Percentiles rank a stretch among this genome's conserved stretches.
Evolutionary conservation across 2,329 filamentous ascomycete species (phyloP).

Genomic region (Tolypocladium tundrense): DNA sequence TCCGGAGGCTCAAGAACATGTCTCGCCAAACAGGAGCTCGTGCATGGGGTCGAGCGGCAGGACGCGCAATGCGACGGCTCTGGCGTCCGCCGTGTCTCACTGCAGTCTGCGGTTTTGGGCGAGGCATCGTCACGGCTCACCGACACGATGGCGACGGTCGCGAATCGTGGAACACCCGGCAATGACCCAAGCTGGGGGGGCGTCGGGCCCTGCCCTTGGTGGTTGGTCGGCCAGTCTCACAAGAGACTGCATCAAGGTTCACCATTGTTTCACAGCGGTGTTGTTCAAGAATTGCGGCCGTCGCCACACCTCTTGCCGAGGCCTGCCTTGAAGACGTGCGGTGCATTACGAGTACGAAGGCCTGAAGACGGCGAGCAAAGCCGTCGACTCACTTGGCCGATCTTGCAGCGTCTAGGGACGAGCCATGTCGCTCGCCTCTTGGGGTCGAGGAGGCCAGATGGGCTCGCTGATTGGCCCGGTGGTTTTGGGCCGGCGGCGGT

Average conservation of each 20-base stretch:
- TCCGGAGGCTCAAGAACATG: background rate
- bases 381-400: background rate
- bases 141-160: background rate
- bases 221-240: background rate
- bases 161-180: no score
- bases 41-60: background rate
- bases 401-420: background rate
- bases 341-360: background rate
- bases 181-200: background rate
- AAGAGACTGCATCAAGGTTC: background rate
- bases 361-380: background rate
- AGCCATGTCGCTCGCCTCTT: background rate
- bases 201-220: background rate
- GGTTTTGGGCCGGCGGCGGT: conserved; percentile 14
- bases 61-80: background rate
- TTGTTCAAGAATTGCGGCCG: background rate
- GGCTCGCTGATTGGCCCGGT: conserved; percentile 12
- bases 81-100: background rate
- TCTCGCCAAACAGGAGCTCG: background rate
- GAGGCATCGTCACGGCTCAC: background rate
- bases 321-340: no score
- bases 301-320: background rate
- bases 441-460: background rate
- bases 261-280: background rate
- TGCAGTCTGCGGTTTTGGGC: background rate